Base-by-base conservation (phyloP, 1,284 basidiomycete genomes). In the Ustilago loliicola region DNA sequence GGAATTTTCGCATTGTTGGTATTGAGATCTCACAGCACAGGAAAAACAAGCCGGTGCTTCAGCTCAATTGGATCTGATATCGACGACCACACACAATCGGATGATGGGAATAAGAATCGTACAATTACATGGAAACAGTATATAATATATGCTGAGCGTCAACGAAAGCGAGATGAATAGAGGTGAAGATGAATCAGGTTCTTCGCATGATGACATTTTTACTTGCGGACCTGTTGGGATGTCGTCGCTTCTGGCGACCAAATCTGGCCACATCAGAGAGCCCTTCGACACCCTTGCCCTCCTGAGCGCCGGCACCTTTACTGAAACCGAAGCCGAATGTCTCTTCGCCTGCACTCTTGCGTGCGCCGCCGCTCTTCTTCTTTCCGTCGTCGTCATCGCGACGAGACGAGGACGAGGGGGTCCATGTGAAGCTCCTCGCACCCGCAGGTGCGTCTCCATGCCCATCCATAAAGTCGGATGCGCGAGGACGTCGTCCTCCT, bases 221-320 rank as follows among this genome's bases (percentile, higher is more conserved):
- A 62, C 81, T 82, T 13, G 85, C 85, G 61, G 81, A 83, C 34
- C 85, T 76, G 42, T 79, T 74, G 7, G 82, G 77, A 29, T 77
- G 72, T 47, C 85, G 57, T 3, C 83, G 56, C 57, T 79, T 77
- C 50, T 75, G 81, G 6, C 86, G 66, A 19, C 86, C 86, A 51
- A 79, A 83, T 9, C 83, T 58, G 4, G 93, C 85, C 89, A 92
- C 89, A 94, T 94, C 91, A 94, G 89, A 30, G 93, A 95, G 53
- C 90, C 92, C 54, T 92, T 96, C 86, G 94, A 96, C 70, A 87
- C 89, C 77, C 48, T 83, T 81, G 70, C 85, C 75, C 67, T 87
- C 61, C 21, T 75, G 82, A 48, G 80, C 72, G 27, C 81, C 81
- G 0, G 83, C 83, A 9, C 86, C 86, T 54, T 83, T 84, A 48